Conservation (phyloP, 1,284 basidiomycete species). For the Malassezia sp. region DNA sequence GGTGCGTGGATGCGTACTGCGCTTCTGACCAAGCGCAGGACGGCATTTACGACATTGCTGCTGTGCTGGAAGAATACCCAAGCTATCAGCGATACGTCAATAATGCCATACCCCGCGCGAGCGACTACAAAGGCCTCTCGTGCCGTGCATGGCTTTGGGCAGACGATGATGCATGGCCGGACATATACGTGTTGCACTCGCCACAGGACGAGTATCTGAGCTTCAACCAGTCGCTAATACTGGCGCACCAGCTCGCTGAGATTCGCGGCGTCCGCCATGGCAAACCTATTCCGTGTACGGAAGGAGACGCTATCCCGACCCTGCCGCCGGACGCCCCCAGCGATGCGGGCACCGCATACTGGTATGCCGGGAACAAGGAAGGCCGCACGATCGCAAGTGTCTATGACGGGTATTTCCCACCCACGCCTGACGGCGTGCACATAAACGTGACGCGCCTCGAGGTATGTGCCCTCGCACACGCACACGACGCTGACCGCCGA, state of each 20-base stretch:
- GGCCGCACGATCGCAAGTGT: neutral
- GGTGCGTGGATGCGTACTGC: neutral
- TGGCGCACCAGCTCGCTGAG: neutral
- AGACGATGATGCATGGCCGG: neutral
- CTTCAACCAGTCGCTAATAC: neutral
- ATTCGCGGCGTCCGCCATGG: too few relatives aligned
- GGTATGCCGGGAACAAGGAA: neutral
- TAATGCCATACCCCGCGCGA: neutral
- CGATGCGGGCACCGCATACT: too few relatives aligned
- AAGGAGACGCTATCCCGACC: too few relatives aligned
- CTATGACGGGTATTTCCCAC: neutral
- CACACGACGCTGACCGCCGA: neutral
- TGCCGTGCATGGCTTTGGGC: neutral
- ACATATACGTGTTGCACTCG: neutral
- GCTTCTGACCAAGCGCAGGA: neutral
- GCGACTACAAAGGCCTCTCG: neutral
- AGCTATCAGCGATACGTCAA: neutral
- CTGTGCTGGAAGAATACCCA: slow-evolving; percentile 1
- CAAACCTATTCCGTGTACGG: too few relatives aligned
- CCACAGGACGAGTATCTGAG: slow-evolving; percentile 2
- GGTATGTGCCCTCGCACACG: neutral
- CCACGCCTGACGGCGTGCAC: neutral
- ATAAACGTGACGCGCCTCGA: neutral
- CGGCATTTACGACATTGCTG: slow-evolving; percentile 1
- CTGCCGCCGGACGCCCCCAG: too few relatives aligned